Conservation (phyloP, 495 filamentous ascomycete genomes). For the Aspergillus steynii region DNA sequence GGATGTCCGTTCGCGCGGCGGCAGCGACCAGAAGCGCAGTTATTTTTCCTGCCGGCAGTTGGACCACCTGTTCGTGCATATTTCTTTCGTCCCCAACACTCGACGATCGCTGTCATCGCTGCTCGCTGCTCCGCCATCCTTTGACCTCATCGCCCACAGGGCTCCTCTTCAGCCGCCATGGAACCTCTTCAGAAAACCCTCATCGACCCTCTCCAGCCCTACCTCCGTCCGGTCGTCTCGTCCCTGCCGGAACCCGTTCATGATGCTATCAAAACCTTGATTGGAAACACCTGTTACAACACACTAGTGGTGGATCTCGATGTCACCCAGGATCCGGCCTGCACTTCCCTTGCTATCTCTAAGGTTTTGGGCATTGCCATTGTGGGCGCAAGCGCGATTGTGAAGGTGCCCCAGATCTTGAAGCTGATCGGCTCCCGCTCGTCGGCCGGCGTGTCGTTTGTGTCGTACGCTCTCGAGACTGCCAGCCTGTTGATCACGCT, state of each 20-base stretch:
- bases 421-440: slow-evolving; percentile 81
- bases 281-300: slow-evolving; percentile 83
- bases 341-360: slow-evolving; percentile 83
- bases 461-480: slow-evolving; percentile 89
- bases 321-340: slow-evolving; percentile 63
- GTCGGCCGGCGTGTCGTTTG: slow-evolving; percentile 79
- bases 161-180: slow-evolving; percentile 25
- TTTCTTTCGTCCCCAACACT: neutral
- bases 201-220: slow-evolving; percentile 61
- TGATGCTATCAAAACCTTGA: slow-evolving; percentile 71
- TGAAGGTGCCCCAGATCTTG: slow-evolving; percentile 95
- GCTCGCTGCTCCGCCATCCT: neutral
- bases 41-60: neutral
- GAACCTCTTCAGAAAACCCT: slow-evolving; percentile 50
- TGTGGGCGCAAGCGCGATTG: slow-evolving; percentile 79
- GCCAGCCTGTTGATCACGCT: slow-evolving; percentile 79
- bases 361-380: slow-evolving; percentile 93
- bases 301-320: slow-evolving; percentile 79
- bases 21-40: slow-evolving; percentile 38
- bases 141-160: neutral
- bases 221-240: slow-evolving; percentile 74
- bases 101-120: neutral
- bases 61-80: neutral
- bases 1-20: slow-evolving; percentile 32
- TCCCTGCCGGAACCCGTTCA: slow-evolving; percentile 77